These are phyloP conservation scores for Blastobotrys serpentis DNA, from an alignment of 1,139 yeast species.

Conservation along the genomic window DNA sequence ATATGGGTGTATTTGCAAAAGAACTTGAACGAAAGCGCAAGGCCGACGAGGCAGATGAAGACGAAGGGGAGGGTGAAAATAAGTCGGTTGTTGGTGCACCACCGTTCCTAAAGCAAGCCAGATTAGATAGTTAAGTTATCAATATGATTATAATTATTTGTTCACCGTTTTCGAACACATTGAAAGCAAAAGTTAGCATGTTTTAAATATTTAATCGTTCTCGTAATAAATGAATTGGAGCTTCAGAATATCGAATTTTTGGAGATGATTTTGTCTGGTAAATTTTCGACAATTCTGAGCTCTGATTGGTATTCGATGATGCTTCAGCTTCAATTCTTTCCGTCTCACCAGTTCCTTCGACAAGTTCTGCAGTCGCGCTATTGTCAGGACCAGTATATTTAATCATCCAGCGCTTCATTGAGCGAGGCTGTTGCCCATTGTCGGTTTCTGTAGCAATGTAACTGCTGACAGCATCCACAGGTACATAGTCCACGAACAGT, in stretches of 20 bases:
- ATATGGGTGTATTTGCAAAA: background rate
- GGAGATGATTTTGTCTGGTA: slow-evolving; percentile 3
- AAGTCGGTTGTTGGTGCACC: background rate
- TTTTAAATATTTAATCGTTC: slow-evolving; percentile 5
- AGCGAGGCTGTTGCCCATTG: background rate
- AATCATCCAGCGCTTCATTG: slow-evolving; percentile 4
- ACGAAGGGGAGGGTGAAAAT: background rate
- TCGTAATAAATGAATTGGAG: background rate
- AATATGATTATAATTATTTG: too few species aligned
- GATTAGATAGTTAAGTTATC: slow-evolving; percentile 1
- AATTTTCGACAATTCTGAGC: background rate
- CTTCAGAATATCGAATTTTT: background rate
- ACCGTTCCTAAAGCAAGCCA: background rate
- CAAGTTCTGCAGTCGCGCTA: background rate
- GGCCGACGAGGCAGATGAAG: slow-evolving; percentile 1
- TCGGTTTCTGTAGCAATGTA: slow-evolving; percentile 4
- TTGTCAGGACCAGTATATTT: slow-evolving; percentile 4
- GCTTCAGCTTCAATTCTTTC: background rate
- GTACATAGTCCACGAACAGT: background rate
- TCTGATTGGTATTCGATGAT: background rate
- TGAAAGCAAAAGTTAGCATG: too few species aligned
- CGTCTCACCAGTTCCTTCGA: background rate
- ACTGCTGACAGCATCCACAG: background rate
- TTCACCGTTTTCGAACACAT: too few species aligned
- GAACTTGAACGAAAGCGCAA: slow-evolving; percentile 5